A percentile compares a stretch with the other conserved stretches of the same genome.
Evolutionary conservation across 192 early-diverging fungal genomes (phyloP).

Genomic region (Umbelopsis vinacea): DNA sequence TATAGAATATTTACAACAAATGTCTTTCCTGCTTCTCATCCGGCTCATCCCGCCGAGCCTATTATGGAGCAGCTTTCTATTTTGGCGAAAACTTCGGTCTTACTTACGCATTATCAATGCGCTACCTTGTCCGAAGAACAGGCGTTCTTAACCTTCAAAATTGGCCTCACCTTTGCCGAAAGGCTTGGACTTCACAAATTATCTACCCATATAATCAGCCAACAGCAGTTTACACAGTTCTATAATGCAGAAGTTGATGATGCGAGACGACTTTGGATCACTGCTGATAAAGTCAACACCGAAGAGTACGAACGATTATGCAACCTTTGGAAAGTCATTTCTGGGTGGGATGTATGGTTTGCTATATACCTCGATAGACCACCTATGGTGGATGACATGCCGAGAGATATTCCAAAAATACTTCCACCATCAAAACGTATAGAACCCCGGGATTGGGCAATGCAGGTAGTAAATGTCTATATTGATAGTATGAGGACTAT

Average conservation of each 20-base stretch:
- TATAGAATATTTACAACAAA: slow-evolving; percentile 12
- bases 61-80: slow-evolving; percentile 15
- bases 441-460: slow-evolving; percentile 7
- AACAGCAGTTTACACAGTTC: background rate
- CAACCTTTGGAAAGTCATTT: slow-evolving; percentile 10
- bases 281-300: background rate
- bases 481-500: background rate
- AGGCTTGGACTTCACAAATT: slow-evolving; percentile 9
- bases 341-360: slow-evolving; percentile 13
- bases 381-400: background rate
- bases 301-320: slow-evolving; percentile 11
- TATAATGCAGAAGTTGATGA: background rate
- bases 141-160: slow-evolving; percentile 25
- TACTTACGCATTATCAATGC: slow-evolving; percentile 26
- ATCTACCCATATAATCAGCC: background rate
- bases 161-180: slow-evolving; percentile 19
- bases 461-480: slow-evolving; percentile 4
- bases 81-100: slow-evolving; percentile 10
- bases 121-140: slow-evolving; percentile 19
- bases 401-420: background rate
- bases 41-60: slow-evolving; percentile 3
- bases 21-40: slow-evolving; percentile 14
- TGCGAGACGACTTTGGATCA: slow-evolving; percentile 7
- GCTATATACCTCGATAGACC: slow-evolving; percentile 15
- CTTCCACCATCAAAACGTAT: background rate